phyloP scores from a whole-genome alignment of 306 rosid genomes.

The Cucumis cinereus region DNA sequence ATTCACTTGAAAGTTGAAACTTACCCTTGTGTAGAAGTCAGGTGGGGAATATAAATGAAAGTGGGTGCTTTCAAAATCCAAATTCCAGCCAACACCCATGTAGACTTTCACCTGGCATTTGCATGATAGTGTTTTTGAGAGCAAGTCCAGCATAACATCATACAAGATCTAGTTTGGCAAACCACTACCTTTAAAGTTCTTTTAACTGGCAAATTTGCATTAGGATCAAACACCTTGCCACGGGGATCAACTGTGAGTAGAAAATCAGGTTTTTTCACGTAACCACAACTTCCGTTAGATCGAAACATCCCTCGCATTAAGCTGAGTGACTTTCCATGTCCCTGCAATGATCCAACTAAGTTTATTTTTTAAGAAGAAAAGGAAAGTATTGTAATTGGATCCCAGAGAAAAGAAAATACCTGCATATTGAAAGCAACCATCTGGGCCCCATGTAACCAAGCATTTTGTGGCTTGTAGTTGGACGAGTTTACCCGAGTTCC shows the following conservation, averaged over 20 bases:
- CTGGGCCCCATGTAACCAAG: constrained; percentile 93
- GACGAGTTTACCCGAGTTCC: constrained; percentile 74
- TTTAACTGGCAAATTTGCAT: constrained; percentile 25
- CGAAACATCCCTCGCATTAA: constrained; percentile 83
- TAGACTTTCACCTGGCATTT: constrained; percentile 55
- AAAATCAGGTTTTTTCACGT: constrained; percentile 64
- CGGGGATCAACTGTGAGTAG: constrained; percentile 32
- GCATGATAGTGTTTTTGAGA: neutral
- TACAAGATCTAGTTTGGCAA: constrained; percentile 9
- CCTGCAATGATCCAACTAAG: constrained; percentile 27
- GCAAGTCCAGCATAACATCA: neutral
- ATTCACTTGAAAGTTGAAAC: neutral
- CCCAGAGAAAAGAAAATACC: constrained; percentile 30
- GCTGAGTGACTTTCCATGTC: constrained; percentile 62
- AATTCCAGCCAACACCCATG: constrained; percentile 45
- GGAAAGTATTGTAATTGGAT: neutral
- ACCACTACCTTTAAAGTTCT: constrained; percentile 49
- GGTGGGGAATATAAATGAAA: constrained; percentile 68
- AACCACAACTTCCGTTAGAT: constrained; percentile 84
- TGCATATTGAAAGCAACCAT: constrained; percentile 97
- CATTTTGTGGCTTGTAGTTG: constrained; percentile 68
- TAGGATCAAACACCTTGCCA: constrained; percentile 53
- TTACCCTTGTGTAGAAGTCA: constrained; percentile 70
- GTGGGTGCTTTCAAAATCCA: constrained; percentile 38
- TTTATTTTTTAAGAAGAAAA: constrained; percentile 8